phyloP scores from a whole-genome alignment of 1,284 basidiomycete species.

The Sporisorium exsertum region DNA sequence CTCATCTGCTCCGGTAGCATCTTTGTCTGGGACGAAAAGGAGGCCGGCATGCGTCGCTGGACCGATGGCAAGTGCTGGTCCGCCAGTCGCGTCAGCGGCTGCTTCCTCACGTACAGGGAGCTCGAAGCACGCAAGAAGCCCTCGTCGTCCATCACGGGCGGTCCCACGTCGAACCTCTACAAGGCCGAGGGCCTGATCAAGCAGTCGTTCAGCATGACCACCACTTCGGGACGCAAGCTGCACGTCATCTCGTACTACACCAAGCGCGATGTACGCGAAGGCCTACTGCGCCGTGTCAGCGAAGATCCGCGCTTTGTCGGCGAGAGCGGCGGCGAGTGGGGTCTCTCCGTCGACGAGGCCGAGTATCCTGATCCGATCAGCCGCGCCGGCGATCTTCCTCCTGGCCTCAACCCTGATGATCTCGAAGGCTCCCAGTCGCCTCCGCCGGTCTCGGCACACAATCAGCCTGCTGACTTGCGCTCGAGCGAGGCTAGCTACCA shows the following conservation, averaged over 20 bases:
- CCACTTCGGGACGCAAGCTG: conserved; percentile 65
- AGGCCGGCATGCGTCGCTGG: conserved; percentile 72
- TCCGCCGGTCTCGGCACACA: conserved; percentile 11
- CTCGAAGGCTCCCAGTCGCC: conserved; percentile 43
- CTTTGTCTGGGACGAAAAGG: conserved; percentile 68
- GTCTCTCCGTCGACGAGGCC: conserved; percentile 53
- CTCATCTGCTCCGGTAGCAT: conserved; percentile 63
- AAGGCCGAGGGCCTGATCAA: conserved; percentile 69
- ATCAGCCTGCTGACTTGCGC: conserved; percentile 17
- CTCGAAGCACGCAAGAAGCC: conserved; percentile 66
- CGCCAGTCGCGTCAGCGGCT: conserved; percentile 72
- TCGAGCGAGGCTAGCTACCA: conserved; percentile 13
- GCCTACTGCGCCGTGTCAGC: conserved; percentile 60
- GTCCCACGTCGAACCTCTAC: conserved; percentile 64
- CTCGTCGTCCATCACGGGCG: conserved; percentile 51
- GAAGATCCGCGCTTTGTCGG: conserved; percentile 65
- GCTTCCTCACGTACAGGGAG: conserved; percentile 71
- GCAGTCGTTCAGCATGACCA: conserved; percentile 69
- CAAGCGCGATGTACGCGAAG: conserved; percentile 64
- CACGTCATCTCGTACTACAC: conserved; percentile 68
- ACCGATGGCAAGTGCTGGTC: conserved; percentile 73
- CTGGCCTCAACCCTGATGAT: conserved; percentile 39
- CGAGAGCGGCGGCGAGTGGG: conserved; percentile 63
- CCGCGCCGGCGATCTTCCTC: conserved; percentile 45
- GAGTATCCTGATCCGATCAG: conserved; percentile 59